Evolutionary conservation across 2,329 filamentous ascomycete species (phyloP).

Genomic region (Fusarium irregulare): DNA sequence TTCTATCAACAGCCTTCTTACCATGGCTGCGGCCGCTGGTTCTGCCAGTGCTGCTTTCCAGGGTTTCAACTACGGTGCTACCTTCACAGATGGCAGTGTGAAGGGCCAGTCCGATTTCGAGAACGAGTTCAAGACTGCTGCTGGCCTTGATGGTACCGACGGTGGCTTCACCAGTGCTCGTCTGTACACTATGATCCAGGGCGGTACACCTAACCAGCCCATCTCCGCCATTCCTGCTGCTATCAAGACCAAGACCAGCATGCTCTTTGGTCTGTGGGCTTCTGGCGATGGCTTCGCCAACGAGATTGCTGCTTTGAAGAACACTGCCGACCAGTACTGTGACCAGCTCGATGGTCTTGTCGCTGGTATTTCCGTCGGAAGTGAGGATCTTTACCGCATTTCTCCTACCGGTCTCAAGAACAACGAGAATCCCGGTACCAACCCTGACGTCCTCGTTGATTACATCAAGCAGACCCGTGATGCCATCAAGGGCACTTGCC

Average conservation of each 20-base stretch:
- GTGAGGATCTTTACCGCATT: slow-evolving; percentile 86
- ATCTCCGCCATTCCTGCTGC: slow-evolving; percentile 84
- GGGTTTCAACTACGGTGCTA: slow-evolving; percentile 80
- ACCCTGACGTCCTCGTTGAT: slow-evolving; percentile 69
- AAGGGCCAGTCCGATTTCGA: slow-evolving; percentile 75
- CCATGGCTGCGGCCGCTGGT: slow-evolving; percentile 51
- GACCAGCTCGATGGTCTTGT: slow-evolving; percentile 72
- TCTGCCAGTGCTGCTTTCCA: slow-evolving; percentile 57
- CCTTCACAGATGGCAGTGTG: slow-evolving; percentile 67
- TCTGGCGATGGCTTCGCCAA: slow-evolving; percentile 78
- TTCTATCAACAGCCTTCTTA: slow-evolving; percentile 48
- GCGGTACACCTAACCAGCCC: slow-evolving; percentile 70
- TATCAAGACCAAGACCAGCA: slow-evolving; percentile 79
- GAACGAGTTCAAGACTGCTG: slow-evolving; percentile 74
- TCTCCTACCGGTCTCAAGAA: slow-evolving; percentile 75
- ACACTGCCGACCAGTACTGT: slow-evolving; percentile 77
- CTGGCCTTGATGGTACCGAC: slow-evolving; percentile 70
- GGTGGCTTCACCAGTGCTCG: slow-evolving; percentile 75
- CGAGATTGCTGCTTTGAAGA: slow-evolving; percentile 78
- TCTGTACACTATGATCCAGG: slow-evolving; percentile 82
- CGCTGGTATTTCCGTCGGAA: slow-evolving; percentile 86
- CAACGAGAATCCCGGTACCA: slow-evolving; percentile 70
- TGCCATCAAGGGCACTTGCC: slow-evolving; percentile 70
- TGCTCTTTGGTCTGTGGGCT: slow-evolving; percentile 87
- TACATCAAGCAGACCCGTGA: slow-evolving; percentile 78